phyloP scores from a whole-genome alignment of 345 rosid genomes.

The Eucalyptus erythrocorys region DNA sequence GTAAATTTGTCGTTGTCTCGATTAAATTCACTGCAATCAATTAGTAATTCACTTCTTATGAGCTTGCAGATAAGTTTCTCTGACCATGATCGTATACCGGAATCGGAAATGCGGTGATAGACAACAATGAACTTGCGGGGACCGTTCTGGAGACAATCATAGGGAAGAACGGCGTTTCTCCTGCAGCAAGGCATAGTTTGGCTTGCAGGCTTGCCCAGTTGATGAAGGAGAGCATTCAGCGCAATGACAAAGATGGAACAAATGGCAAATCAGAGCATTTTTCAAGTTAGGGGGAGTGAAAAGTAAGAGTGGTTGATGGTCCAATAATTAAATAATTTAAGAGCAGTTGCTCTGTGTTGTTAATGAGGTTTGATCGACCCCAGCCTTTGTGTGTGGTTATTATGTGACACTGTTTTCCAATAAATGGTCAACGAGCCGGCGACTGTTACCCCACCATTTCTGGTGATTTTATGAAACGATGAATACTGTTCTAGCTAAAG shows the following conservation, averaged over 20 bases:
- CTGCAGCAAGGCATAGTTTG: slow-evolving; percentile 36
- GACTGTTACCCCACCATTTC: background rate
- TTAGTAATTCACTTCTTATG: background rate
- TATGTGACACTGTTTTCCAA: background rate
- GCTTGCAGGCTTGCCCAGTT: slow-evolving; percentile 37
- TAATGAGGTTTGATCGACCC: background rate
- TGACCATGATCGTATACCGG: slow-evolving; percentile 34
- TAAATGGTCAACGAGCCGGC: background rate
- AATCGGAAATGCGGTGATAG: slow-evolving; percentile 31
- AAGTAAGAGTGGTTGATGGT: background rate
- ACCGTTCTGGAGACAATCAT: slow-evolving; percentile 60
- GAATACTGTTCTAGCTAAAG: background rate
- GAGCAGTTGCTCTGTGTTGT: background rate
- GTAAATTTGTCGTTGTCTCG: background rate
- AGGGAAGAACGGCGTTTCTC: slow-evolving; percentile 74
- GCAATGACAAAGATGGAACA: background rate
- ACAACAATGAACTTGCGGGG: slow-evolving; percentile 53
- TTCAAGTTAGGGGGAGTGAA: background rate
- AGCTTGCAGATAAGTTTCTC: slow-evolving; percentile 44
- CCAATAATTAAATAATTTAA: background rate
- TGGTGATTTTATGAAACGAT: background rate
- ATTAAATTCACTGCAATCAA: background rate
- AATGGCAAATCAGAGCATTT: background rate
- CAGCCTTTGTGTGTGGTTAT: background rate
- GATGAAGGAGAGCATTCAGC: background rate